Conservation (phyloP, 2,329 filamentous ascomycete genomes). For the Pseudocercospora macadamiae region DNA sequence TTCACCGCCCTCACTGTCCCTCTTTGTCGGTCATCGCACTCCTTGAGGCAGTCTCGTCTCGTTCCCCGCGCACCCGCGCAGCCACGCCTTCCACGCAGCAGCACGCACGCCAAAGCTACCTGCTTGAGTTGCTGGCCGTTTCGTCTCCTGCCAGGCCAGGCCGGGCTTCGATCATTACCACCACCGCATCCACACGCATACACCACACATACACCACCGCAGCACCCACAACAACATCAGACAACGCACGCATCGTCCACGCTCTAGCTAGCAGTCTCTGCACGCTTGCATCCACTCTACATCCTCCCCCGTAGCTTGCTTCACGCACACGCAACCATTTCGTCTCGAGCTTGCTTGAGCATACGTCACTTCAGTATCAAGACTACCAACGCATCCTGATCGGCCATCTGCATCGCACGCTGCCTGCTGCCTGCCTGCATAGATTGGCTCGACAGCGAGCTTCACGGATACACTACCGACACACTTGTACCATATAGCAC, state of each 20-base stretch:
- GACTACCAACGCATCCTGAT: slow-evolving; percentile 14
- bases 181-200: no score
- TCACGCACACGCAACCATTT: slow-evolving; percentile 20
- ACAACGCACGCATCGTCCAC: slow-evolving; percentile 14
- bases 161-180: slow-evolving; percentile 15
- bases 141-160: slow-evolving; percentile 4
- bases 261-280: slow-evolving; percentile 13
- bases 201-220: slow-evolving; percentile 8
- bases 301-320: slow-evolving; percentile 14
- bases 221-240: slow-evolving; percentile 8
- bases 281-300: slow-evolving; percentile 15
- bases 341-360: slow-evolving; percentile 19
- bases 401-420: slow-evolving; percentile 6
- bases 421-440: slow-evolving; percentile 7
- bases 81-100: not conserved
- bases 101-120: slow-evolving; percentile 7
- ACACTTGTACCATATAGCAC: not conserved
- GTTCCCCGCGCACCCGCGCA: slow-evolving; percentile 1
- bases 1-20: slow-evolving; percentile 11
- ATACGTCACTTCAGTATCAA: slow-evolving; percentile 32
- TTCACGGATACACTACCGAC: not conserved
- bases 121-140: slow-evolving; percentile 3
- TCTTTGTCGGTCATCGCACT: slow-evolving; percentile 1
- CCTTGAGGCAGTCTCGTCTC: slow-evolving; percentile 9
- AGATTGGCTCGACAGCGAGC: slow-evolving; percentile 8